Conservation (phyloP, 306 rosid species). For the Echinosophora koreensis region DNA sequence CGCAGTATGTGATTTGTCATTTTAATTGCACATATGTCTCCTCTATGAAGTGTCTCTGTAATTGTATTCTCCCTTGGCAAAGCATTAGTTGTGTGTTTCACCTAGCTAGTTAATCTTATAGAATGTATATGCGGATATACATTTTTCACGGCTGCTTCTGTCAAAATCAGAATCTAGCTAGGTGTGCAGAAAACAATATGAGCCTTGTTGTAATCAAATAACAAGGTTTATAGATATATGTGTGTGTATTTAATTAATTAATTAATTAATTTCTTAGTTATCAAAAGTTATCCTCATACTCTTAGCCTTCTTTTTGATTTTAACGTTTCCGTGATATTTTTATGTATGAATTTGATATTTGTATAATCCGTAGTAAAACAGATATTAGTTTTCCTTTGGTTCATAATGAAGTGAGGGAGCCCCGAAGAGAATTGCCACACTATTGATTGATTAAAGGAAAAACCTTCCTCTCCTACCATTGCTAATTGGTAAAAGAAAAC, state of each 20-base stretch:
- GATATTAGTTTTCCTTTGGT: background rate
- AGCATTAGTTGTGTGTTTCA: no score
- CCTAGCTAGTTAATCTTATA: no score
- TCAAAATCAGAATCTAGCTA: background rate
- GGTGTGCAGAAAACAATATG: background rate
- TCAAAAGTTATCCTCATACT: background rate
- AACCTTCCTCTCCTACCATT: background rate
- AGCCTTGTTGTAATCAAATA: background rate
- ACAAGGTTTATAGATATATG: background rate
- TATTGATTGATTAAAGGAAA: slow-evolving; percentile 2
- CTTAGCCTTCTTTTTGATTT: background rate
- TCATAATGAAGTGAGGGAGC: background rate
- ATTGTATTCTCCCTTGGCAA: no score
- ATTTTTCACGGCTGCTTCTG: background rate
- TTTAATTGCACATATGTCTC: no score
- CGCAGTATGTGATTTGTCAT: no score
- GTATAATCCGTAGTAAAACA: background rate
- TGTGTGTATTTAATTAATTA: background rate
- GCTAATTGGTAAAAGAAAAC: background rate
- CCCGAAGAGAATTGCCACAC: background rate
- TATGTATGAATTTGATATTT: background rate
- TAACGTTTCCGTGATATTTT: background rate
- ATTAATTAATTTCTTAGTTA: background rate
- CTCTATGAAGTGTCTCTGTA: no score
- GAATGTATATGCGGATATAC: no score